These are phyloP conservation scores for Agrostemma githago DNA, from an alignment of 148 eudicot species.

Conservation along the genomic window DNA sequence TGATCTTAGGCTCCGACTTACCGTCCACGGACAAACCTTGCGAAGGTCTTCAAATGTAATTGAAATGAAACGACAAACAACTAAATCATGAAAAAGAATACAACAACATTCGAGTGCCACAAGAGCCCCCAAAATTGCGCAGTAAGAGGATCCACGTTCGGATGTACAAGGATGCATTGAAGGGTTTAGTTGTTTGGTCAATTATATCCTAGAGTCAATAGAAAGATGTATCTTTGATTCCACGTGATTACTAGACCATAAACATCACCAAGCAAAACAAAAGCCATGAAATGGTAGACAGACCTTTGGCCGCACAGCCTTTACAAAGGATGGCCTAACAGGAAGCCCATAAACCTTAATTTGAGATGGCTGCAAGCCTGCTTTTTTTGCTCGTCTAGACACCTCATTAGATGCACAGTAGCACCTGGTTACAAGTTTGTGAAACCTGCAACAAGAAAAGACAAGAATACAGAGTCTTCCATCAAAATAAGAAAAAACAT, in stretches of 20 bases:
- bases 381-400: slow-evolving; percentile 76
- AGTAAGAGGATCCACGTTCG: no score
- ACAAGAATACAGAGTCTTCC: slow-evolving; percentile 1
- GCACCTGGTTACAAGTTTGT: slow-evolving; percentile 98
- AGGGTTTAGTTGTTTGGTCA: background rate
- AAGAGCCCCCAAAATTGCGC: no score
- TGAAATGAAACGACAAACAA: background rate
- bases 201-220: background rate
- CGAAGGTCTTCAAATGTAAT: no score
- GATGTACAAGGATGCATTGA: no score
- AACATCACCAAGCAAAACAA: slow-evolving; percentile 1
- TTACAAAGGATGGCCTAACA: slow-evolving; percentile 92
- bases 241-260: background rate
- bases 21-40: no score
- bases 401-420: slow-evolving; percentile 96
- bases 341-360: slow-evolving; percentile 96
- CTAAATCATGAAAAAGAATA: background rate
- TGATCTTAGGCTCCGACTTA: no score
- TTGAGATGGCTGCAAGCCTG: slow-evolving; percentile 81
- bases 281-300: slow-evolving; percentile 12
- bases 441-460: slow-evolving; percentile 59
- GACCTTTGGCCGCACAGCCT: slow-evolving; percentile 81
- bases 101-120: background rate
- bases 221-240: background rate
- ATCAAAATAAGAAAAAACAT: background rate